A percentile compares a stretch with the other conserved stretches of the same genome.
phyloP scores from a whole-genome alignment of 306 rosid genomes.

The Castanea sativa region DNA sequence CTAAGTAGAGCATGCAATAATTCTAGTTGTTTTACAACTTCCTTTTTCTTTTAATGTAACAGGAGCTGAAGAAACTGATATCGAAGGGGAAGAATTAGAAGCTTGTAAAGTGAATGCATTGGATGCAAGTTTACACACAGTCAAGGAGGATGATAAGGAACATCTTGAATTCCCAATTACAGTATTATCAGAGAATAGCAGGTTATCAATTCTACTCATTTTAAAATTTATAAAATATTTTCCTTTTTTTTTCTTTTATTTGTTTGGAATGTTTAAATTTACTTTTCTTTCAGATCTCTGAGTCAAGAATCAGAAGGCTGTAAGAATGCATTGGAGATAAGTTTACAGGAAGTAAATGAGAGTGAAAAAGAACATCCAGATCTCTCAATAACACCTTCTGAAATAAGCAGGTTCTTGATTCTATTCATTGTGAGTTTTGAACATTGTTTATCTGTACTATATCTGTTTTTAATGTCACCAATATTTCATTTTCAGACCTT shows the following conservation, averaged over 20 bases:
- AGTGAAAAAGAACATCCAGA: background rate
- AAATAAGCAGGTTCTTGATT: conserved; percentile 24
- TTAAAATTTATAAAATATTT: background rate
- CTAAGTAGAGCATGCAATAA: background rate
- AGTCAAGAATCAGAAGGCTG: too few relatives aligned
- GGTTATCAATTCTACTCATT: conserved; percentile 21
- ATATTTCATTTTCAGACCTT: conserved; percentile 42
- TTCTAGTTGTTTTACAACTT: background rate
- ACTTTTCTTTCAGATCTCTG: background rate
- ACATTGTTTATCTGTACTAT: background rate
- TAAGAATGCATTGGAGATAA: too few relatives aligned
- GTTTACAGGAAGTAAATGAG: background rate
- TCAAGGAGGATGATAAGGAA: conserved; percentile 48
- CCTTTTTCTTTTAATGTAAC: conserved; percentile 15
- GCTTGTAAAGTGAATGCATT: conserved; percentile 35
- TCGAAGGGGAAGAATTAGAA: conserved; percentile 62
- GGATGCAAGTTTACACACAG: conserved; percentile 39
- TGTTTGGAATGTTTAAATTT: background rate
- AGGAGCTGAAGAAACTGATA: conserved; percentile 41
- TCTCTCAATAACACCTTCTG: background rate
- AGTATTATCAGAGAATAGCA: conserved; percentile 51
- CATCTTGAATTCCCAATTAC: conserved; percentile 37
- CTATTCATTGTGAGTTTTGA: background rate
- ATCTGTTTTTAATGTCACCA: background rate
- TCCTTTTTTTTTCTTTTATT: background rate